phyloP scores from a whole-genome alignment of 306 rosid species.

The Fragaria iinumae region DNA sequence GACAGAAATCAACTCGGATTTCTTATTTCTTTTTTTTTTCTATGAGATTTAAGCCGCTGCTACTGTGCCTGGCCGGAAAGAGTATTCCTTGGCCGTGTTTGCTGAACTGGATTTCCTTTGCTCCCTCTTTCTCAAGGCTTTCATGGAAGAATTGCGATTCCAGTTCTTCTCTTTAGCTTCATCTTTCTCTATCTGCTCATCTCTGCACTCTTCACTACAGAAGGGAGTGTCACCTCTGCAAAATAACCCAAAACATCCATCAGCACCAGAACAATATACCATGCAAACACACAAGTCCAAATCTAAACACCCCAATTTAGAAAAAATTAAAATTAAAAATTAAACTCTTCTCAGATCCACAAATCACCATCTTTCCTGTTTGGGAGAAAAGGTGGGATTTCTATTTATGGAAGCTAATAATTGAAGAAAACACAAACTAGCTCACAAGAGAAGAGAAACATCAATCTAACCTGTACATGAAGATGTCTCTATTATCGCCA shows the following conservation, averaged over 20 bases:
- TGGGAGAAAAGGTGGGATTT: background rate
- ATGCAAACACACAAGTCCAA: background rate
- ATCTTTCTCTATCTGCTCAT: slow-evolving; percentile 73
- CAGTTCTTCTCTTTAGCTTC: slow-evolving; percentile 70
- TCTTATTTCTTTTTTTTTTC: background rate
- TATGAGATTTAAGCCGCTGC: slow-evolving; percentile 57
- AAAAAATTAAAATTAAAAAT: background rate
- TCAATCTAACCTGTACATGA: slow-evolving; percentile 79
- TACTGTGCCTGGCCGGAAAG: slow-evolving; percentile 62
- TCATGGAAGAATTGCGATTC: slow-evolving; percentile 63
- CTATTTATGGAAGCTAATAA: background rate
- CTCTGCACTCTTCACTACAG: slow-evolving; percentile 89
- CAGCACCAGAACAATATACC: background rate
- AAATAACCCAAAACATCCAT: background rate
- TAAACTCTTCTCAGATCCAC: background rate
- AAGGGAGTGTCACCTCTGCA: slow-evolving; percentile 94
- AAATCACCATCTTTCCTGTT: background rate
- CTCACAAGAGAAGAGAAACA: background rate
- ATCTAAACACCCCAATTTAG: background rate
- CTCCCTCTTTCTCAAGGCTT: slow-evolving; percentile 64
- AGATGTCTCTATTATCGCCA: slow-evolving; percentile 65
- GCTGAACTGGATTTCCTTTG: slow-evolving; percentile 65
- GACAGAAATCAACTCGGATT: slow-evolving; percentile 21
- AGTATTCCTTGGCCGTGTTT: slow-evolving; percentile 43
- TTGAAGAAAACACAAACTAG: background rate